Conservation (phyloP, 352 stramenopile genomes). For the Phytophthora kernoviae region DNA sequence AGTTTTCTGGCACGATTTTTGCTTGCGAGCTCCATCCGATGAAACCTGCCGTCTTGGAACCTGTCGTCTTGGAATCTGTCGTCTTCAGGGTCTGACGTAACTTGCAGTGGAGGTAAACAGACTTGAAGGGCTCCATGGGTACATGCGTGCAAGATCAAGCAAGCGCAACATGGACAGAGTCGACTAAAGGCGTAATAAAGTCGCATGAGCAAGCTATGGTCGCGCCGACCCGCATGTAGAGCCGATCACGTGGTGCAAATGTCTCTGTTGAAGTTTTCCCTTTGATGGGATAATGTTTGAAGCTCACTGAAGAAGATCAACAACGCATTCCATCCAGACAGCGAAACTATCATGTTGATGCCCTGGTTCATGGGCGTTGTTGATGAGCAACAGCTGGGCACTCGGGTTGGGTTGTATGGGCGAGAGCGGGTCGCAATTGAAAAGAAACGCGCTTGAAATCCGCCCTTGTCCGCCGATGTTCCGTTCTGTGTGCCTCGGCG, state of each 20-base stretch:
- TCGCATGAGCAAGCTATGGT: slow-evolving; percentile 14
- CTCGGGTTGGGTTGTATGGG: slow-evolving; percentile 25
- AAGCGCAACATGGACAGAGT: slow-evolving; percentile 29
- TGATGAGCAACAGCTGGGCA: slow-evolving; percentile 34
- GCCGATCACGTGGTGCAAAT: slow-evolving; percentile 33
- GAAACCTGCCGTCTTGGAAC: no score
- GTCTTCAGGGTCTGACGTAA: no score
- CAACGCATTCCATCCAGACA: not conserved
- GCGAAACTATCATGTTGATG: slow-evolving; percentile 18
- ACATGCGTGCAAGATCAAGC: slow-evolving; percentile 1
- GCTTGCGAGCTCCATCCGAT: no score
- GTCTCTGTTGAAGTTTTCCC: slow-evolving; percentile 28
- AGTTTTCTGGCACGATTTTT: no score
- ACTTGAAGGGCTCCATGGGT: slow-evolving; percentile 4
- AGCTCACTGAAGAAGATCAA: no score
- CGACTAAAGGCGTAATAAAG: slow-evolving; percentile 21
- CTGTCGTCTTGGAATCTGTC: no score
- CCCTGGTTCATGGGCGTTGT: slow-evolving; percentile 6
- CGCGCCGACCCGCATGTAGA: slow-evolving; percentile 6
- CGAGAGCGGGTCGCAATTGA: slow-evolving; percentile 22
- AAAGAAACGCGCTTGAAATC: slow-evolving; percentile 21
- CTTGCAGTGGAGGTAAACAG: no score
- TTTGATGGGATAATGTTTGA: slow-evolving; percentile 14
- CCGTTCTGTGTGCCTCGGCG: slow-evolving; percentile 11
- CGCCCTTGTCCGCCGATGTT: slow-evolving; percentile 31